phyloP scores from a whole-genome alignment of 768 basidiomycete genomes.

The Boletus pseudopeckii region DNA sequence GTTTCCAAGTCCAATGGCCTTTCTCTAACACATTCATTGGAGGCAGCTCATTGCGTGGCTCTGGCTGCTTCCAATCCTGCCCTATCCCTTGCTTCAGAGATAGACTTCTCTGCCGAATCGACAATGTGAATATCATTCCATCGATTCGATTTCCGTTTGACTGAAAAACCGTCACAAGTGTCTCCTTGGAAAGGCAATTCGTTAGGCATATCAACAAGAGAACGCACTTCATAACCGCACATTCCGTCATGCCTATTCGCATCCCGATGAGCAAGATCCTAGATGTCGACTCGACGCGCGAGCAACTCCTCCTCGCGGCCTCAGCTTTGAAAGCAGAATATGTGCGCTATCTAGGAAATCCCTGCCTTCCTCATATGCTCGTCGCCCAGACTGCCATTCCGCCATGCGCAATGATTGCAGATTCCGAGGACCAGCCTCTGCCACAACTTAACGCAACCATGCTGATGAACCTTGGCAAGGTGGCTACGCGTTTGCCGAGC shows the following conservation, averaged over 20 bases:
- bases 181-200: constrained; percentile 1
- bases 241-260: constrained; percentile 1
- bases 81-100: neutral
- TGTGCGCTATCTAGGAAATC: neutral
- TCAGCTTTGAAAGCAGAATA: neutral
- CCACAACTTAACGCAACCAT: neutral
- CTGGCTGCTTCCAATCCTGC: constrained; percentile 8
- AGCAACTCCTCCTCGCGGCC: neutral
- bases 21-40: constrained; percentile 7
- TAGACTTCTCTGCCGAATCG: constrained; percentile 2
- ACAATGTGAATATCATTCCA: constrained; percentile 1
- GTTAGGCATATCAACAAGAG: neutral
- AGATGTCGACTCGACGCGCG: neutral
- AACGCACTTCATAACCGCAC: constrained; percentile 2
- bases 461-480: constrained; percentile 1
- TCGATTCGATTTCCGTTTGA: neutral
- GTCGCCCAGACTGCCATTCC: neutral
- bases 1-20: neutral
- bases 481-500: neutral
- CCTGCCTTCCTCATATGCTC: constrained; percentile 2
- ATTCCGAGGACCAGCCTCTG: neutral
- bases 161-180: neutral
- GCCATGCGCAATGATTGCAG: neutral
- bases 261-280: constrained; percentile 2
- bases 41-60: constrained; percentile 15